These are phyloP conservation scores for Pseudozyma hubeiensis DNA, from an alignment of 1,284 basidiomycete species.

Conservation along the genomic window DNA sequence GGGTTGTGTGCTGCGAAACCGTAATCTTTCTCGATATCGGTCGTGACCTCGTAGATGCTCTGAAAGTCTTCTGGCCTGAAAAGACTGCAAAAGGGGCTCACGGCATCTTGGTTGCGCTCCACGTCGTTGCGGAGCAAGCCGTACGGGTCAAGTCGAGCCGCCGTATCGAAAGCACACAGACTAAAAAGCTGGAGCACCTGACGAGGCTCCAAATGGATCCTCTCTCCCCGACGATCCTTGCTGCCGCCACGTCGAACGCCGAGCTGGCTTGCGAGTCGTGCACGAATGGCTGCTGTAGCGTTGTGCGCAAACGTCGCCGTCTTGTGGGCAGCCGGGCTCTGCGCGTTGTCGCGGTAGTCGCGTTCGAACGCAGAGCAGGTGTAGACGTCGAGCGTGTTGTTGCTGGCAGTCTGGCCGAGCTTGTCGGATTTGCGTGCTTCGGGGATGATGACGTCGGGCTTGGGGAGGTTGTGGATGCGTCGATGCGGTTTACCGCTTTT, in stretches of 20 bases:
- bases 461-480: slow-evolving; percentile 20
- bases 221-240: slow-evolving; percentile 27
- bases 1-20: slow-evolving; percentile 38
- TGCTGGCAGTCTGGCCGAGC: slow-evolving; percentile 27
- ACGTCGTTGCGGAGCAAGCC: slow-evolving; percentile 11
- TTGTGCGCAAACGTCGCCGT: slow-evolving; percentile 21
- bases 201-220: slow-evolving; percentile 24
- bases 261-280: slow-evolving; percentile 24
- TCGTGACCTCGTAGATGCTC: slow-evolving; percentile 32
- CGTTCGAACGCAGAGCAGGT: slow-evolving; percentile 40
- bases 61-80: slow-evolving; percentile 30
- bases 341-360: slow-evolving; percentile 33
- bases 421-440: slow-evolving; percentile 40
- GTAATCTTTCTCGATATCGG: slow-evolving; percentile 38
- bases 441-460: slow-evolving; percentile 48
- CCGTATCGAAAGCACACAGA: slow-evolving; percentile 48
- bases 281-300: slow-evolving; percentile 20
- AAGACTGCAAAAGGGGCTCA: slow-evolving; percentile 33
- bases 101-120: slow-evolving; percentile 25
- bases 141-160: slow-evolving; percentile 38
- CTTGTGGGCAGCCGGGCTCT: slow-evolving; percentile 19
- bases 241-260: slow-evolving; percentile 24
- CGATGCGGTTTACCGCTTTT: slow-evolving; percentile 39
- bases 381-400: slow-evolving; percentile 52
- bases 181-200: slow-evolving; percentile 45